Base-by-base conservation (phyloP, 192 early-diverging fungal species). In the Phlyctochytrium planicorne region DNA sequence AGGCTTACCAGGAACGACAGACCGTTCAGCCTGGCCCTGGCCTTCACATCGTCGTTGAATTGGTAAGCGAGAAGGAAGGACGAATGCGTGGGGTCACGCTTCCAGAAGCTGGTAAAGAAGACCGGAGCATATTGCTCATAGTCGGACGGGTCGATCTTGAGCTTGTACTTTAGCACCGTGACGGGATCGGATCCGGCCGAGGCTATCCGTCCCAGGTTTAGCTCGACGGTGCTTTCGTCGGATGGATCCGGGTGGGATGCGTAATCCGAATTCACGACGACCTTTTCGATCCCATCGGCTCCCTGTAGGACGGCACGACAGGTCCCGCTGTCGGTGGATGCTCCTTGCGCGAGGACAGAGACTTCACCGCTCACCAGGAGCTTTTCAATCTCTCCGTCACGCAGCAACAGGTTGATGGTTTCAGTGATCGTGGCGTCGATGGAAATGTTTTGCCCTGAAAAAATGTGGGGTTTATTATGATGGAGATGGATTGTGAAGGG, bases 351-450 rank as follows among this genome's bases (percentile, higher is more conserved):
- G 12, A 50, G n/a, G 14, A 80, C 33, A 12, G 68, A 53, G 16
- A 81, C 67, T 30, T 78, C 80, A 17, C 80, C 80, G 52, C 67
- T 78, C 37, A 81, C n/a, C 30, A 78, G 52, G 17, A 81, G 60
- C 40, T 77, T 78, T 24, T 81, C 80, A 30, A 81, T 72, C 10
- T 30, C 56, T 30, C 69, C 67, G 17, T 62, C 68, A 34, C 62
- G 55, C 30, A 81, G 32, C 4, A 81, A 34, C 2, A 76, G 75
- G 60, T 81, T 78, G 4, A 78, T 65, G 25, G 69, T 75, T 64
- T 81, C 80, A 0, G 66, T 40, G n/a, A 81, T 61, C 16, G 56
- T 57, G 27, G 55, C 16, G 27, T 57, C 55, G 6, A 57, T 29
- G 12, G 55, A 10, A 27, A 57, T 25, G 55, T 47, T 47, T 47